Base-by-base conservation (phyloP, 2,329 filamentous ascomycete species). In the Cladobotryum protrusum region DNA sequence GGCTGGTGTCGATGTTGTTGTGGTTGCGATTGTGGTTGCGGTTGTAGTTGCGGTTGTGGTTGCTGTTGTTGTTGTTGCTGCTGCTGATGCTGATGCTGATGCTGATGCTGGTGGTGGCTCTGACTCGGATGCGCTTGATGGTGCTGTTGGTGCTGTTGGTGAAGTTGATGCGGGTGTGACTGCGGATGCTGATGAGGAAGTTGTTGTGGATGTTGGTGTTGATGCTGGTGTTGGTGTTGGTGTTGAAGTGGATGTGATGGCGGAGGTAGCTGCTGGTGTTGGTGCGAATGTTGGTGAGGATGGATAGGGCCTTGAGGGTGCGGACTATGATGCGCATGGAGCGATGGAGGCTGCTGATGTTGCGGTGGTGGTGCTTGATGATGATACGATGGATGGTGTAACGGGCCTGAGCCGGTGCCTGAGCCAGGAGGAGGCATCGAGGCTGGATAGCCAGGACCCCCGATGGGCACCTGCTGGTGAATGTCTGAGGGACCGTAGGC, bases 391-490 rank as follows among this genome's bases (percentile, higher is more conserved):
- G 52, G 57, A 43, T 62, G 55, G 43, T 47, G 50, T 18, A 39
- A 43, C 33, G 50, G 15, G 17, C 43, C 45, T 41, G 54, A 43
- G 56, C 54, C 54, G 29, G 49, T 61, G 53, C 54, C 48, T 9
- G 55, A 52, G 56, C 54, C 48, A 8, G 55, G 36, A 33, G 60
- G 49, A 44, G 59, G 55, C 36, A 57, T 44, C 32, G 44, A 52
- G 48, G 58, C 52, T 39, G 56, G 47, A 50, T 65, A 66, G 37
- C 58, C 57, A 42, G 57, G 51, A 39, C 55, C 54, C 18, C 59
- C 49, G 47, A 63, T 49, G 43, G 64, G 59, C 51, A 63, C 56
- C 47, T 61, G 63, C 56, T 67, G 65, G 40, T 63, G 58, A 60
- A 63, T 61, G 48, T 65, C 60, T 47, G 63, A 52, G 35, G 54